Evolutionary conservation across 1,284 basidiomycete species (phyloP), one percentile per base, ranked within the genome.

Genomic region (Exobasidium rhododendri): DNA sequence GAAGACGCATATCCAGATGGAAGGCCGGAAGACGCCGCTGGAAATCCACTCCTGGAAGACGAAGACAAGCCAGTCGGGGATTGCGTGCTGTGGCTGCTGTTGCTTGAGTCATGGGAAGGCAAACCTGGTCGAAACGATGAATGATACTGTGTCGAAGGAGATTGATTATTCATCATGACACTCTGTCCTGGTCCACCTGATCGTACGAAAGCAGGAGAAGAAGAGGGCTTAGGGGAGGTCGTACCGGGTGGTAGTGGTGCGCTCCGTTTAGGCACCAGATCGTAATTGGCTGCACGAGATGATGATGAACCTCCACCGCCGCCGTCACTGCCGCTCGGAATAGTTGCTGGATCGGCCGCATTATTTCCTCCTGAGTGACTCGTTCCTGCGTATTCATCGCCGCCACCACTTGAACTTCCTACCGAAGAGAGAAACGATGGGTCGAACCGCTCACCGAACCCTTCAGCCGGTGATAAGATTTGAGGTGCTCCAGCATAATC

Each of bases 241-340:
- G 32, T 20, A 44, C 51, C 58, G 3, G 62, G 50, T 13, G 62
- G 44, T 17, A 30, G 30, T 1, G 74, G 74, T 17, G 74, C 74
- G 46, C 74, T 76, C 14, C 74, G 65, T 49, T 76, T 70, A 7
- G 74, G 74, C 7, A 76, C 59, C 26, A 76, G 65, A 32, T 66
- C 59, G 43, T 45, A 47, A 11, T 57, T 43, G 10, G 13, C 28
- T 20, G 20, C 47, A 20, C 47, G 47, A 26, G 47, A 28, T 24
- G 26, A 14, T 24, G 47, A 26, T 14, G 22, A 14, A 20, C 53
- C 35, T 20, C 20, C 29, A 6, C 3, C 28, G 17, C 53, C 22
- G 14, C 29, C 28, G 20, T 31, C 22, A 26, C 6, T 54, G 6
- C 28, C 32, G 24, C 26, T 20, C 13, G 45, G 6, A 17, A 6